These are phyloP conservation scores for Plicaturopsis crispa DNA, from an alignment of 768 basidiomycete species.

Conservation along the genomic window DNA sequence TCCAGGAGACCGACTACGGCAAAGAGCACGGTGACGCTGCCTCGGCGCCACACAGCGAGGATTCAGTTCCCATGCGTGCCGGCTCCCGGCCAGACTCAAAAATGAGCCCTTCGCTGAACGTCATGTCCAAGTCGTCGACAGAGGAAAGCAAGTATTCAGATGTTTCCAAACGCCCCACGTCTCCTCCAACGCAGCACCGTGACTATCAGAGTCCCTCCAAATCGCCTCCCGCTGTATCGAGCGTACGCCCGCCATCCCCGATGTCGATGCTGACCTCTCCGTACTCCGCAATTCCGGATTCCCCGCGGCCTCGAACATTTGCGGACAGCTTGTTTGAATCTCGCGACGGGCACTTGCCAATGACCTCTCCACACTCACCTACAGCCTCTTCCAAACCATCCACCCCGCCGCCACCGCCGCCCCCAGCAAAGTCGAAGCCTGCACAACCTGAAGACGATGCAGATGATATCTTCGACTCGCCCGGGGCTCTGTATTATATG, in stretches of 20 bases:
- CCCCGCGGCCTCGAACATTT: slow-evolving; percentile 6
- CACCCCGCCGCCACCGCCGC: slow-evolving; percentile 10
- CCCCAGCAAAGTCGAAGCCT: slow-evolving; percentile 19
- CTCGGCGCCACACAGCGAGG: slow-evolving; percentile 24
- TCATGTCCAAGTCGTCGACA: no score
- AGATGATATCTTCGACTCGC: slow-evolving; percentile 41
- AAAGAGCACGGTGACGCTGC: no score
- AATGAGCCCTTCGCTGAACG: slow-evolving; percentile 16
- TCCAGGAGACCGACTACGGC: no score
- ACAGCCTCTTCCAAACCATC: slow-evolving; percentile 9
- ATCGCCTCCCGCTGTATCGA: slow-evolving; percentile 19
- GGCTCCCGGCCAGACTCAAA: slow-evolving; percentile 33
- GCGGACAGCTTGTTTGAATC: slow-evolving; percentile 14
- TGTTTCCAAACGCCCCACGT: no score
- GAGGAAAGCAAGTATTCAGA: slow-evolving; percentile 11
- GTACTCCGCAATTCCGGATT: slow-evolving; percentile 20
- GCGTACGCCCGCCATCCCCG: no score
- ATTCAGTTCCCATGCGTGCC: slow-evolving; percentile 21
- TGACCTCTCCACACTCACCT: slow-evolving; percentile 6
- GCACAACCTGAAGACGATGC: slow-evolving; percentile 14
- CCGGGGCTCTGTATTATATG: slow-evolving; percentile 65
- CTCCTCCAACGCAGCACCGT: no score
- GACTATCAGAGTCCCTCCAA: no score
- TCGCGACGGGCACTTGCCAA: no score
- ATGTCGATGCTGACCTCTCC: slow-evolving; percentile 28